Evolutionary conservation across 805 yeast genomes (phyloP).

Genomic region (Candida pini): DNA sequence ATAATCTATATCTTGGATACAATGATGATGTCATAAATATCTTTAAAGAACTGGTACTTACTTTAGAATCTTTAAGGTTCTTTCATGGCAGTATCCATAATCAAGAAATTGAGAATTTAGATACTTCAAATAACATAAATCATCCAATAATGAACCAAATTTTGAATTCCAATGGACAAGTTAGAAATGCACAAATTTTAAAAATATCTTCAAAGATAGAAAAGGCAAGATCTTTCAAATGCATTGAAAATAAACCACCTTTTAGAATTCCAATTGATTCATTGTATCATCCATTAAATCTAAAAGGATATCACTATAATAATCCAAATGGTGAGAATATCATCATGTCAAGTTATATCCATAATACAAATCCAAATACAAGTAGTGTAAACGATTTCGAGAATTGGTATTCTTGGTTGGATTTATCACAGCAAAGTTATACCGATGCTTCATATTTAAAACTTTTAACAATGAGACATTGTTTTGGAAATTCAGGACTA

Average conservation of each 20-base stretch:
- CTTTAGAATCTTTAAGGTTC: slow-evolving; percentile 23
- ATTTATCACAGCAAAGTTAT: slow-evolving; percentile 33
- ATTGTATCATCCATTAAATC: slow-evolving; percentile 25
- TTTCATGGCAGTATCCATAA: neutral
- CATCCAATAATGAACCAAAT: slow-evolving; percentile 11
- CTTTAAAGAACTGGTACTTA: slow-evolving; percentile 26
- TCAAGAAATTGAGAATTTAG: slow-evolving; percentile 1
- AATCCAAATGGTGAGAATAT: slow-evolving; percentile 18
- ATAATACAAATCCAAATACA: slow-evolving; percentile 20
- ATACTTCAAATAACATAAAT: neutral
- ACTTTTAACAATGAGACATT: slow-evolving; percentile 28
- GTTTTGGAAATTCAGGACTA: slow-evolving; percentile 18
- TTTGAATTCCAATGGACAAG: slow-evolving; percentile 18
- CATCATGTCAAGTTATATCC: slow-evolving; percentile 20
- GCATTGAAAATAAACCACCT: slow-evolving; percentile 26
- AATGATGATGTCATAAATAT: slow-evolving; percentile 30
- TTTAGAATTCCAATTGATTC: slow-evolving; percentile 24
- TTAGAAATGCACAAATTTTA: slow-evolving; percentile 14
- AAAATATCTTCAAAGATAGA: slow-evolving; percentile 20
- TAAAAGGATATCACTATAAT: slow-evolving; percentile 21
- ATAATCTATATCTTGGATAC: slow-evolving; percentile 31
- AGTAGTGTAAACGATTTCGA: slow-evolving; percentile 18
- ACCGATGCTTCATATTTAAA: slow-evolving; percentile 34
- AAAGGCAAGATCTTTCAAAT: slow-evolving; percentile 24
- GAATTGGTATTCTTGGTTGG: slow-evolving; percentile 32